A percentile compares a stretch with the other conserved stretches of the same genome.
These are phyloP conservation scores for Fusarium sp. DNA, from an alignment of 2,329 filamentous ascomycete species.

Conservation along the genomic window DNA sequence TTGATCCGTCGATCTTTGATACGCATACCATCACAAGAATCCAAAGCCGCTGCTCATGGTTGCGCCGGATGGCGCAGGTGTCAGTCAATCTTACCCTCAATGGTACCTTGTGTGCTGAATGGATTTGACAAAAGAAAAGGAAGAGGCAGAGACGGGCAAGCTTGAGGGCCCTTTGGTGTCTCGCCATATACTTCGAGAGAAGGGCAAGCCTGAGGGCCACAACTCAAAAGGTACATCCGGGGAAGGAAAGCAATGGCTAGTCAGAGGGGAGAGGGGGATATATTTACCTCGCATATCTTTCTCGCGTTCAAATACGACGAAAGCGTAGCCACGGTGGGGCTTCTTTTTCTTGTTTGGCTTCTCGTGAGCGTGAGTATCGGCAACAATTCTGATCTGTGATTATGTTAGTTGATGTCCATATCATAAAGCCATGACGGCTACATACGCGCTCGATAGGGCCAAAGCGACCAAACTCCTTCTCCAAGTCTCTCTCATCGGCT, in stretches of 20 bases:
- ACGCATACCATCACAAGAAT: slow-evolving; percentile 83
- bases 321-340: slow-evolving; percentile 90
- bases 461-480: slow-evolving; percentile 93
- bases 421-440: background rate
- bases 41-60: slow-evolving; percentile 86
- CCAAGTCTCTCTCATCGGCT: slow-evolving; percentile 87
- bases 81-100: slow-evolving; percentile 76
- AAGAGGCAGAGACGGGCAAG: slow-evolving; percentile 64
- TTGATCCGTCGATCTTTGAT: slow-evolving; percentile 94
- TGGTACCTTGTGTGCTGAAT: slow-evolving; percentile 41
- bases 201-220: slow-evolving; percentile 60
- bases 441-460: slow-evolving; percentile 92
- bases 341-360: slow-evolving; percentile 84
- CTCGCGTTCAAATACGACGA: slow-evolving; percentile 96
- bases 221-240: slow-evolving; percentile 52
- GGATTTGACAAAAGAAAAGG: slow-evolving; percentile 48
- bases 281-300: slow-evolving; percentile 98
- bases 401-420: slow-evolving; percentile 32
- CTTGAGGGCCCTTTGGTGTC: slow-evolving; percentile 67
- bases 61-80: slow-evolving; percentile 71
- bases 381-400: slow-evolving; percentile 84
- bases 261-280: slow-evolving; percentile 53
- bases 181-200: slow-evolving; percentile 59
- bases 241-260: slow-evolving; percentile 43
- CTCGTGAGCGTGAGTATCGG: slow-evolving; percentile 77